These are phyloP conservation scores for Tremellales sp. DNA, from an alignment of 1,284 basidiomycete genomes.

Conservation along the genomic window DNA sequence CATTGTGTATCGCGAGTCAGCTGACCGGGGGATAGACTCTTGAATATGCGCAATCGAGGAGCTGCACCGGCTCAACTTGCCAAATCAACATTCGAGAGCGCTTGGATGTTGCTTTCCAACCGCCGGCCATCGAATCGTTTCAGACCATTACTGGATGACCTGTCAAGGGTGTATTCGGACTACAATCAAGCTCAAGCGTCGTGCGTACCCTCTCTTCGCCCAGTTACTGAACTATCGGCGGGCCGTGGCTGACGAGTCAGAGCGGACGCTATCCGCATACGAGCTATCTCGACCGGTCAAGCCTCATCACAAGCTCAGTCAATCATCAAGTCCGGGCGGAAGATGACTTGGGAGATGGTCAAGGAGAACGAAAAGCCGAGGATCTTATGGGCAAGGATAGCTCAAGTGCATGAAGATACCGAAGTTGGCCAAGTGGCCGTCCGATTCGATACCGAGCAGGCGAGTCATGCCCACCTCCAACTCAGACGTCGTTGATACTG, in stretches of 20 bases:
- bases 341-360: slow-evolving; percentile 17
- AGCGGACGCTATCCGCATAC: slow-evolving; percentile 11
- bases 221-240: background rate
- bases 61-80: background rate
- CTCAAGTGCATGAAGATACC: slow-evolving; percentile 13
- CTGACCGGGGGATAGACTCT: background rate
- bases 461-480: slow-evolving; percentile 3
- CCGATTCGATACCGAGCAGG: slow-evolving; percentile 24
- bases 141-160: slow-evolving; percentile 2
- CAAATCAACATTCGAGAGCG: background rate
- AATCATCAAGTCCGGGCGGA: slow-evolving; percentile 11
- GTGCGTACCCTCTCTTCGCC: slow-evolving; percentile 10
- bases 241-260: slow-evolving; percentile 1
- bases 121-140: slow-evolving; percentile 2
- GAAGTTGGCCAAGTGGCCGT: slow-evolving; percentile 20
- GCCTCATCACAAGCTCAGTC: slow-evolving; percentile 12
- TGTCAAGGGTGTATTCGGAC: slow-evolving; percentile 8
- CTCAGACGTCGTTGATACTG: background rate
- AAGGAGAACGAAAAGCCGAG: slow-evolving; percentile 12
- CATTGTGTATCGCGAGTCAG: background rate
- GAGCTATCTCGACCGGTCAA: slow-evolving; percentile 10
- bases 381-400: slow-evolving; percentile 15
- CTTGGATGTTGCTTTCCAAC: slow-evolving; percentile 3
- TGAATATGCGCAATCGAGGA: background rate
- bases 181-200: slow-evolving; percentile 18